phyloP scores from a whole-genome alignment of 495 filamentous ascomycete genomes.

The Cercophora sp. region DNA sequence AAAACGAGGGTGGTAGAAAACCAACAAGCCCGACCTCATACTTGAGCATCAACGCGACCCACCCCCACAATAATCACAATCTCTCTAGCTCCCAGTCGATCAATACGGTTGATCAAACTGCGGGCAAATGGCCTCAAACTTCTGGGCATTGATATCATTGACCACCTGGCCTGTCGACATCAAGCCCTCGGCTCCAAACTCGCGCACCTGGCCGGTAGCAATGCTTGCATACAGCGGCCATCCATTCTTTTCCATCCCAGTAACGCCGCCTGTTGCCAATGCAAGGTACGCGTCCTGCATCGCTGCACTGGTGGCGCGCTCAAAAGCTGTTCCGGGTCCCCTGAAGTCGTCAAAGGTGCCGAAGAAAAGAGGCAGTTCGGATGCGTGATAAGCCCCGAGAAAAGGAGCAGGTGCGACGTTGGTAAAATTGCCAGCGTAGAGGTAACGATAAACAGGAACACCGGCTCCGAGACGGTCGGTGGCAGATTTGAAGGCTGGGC shows the following conservation, averaged over 20 bases:
- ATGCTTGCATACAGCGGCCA: not conserved
- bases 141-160: too few species aligned
- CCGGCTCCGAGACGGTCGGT: constrained; percentile 23
- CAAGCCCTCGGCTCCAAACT: too few species aligned
- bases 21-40: too few species aligned
- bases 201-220: not conserved
- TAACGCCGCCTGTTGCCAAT: constrained; percentile 28
- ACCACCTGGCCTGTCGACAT: too few species aligned
- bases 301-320: constrained; percentile 28
- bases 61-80: too few species aligned
- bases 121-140: too few species aligned
- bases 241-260: not conserved
- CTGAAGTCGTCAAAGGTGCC: constrained; percentile 38
- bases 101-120: too few species aligned
- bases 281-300: constrained; percentile 44
- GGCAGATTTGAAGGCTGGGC: constrained; percentile 20
- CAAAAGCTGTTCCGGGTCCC: constrained; percentile 27
- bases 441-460: constrained; percentile 39
- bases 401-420: constrained; percentile 38
- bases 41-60: too few species aligned
- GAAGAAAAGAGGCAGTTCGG: constrained; percentile 48
- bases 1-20: too few species aligned
- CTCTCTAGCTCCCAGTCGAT: too few species aligned
- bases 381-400: constrained; percentile 50
- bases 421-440: constrained; percentile 46